Evolutionary conservation across 768 basidiomycete species (phyloP), one percentile per base, ranked within the genome.

Genomic region (Paxillus ammoniavirescens): DNA sequence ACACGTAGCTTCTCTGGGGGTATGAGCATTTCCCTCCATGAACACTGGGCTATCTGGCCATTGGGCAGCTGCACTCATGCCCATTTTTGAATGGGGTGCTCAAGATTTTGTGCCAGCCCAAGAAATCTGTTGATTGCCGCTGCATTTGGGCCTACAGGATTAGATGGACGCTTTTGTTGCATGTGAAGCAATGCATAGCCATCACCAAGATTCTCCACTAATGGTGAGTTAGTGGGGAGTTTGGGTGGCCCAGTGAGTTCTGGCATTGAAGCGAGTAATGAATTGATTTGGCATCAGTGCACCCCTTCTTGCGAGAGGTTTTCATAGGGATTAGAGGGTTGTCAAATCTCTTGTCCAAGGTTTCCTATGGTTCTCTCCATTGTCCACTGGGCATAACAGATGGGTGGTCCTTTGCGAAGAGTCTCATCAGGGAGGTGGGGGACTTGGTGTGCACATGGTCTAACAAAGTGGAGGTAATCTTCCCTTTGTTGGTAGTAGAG

Each of bases 281-380:
- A 42, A 38, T 63, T 63, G 18, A 53, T 31, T 49, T 70, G 68
- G 13, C 49, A 59, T 10, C 54, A 52, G 0, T 50, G 53, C 9
- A 71, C 30, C 8, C 58, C 66, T 13, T 35, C 33, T 38, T 68
- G 50, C 4, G 67, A 38, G 2, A 72, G 53, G 44, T 71, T 71
- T 6, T 57, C 60, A 47, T 56, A 71, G 1, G 62, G 55, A 21
- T 72, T 61, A 3, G 59, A 62, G 4, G 47, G 64, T 36, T 65
- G 64, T 14, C 47, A 38, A 45, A 74, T 35, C 33, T 35, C 33
- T 35, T 35, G 33, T 35, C 33, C 33, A 35, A 35, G 33, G 33
- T 35, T 35, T 35, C 33, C 33, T 35, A 35, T 35, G 2, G 10
- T 35, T 35, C 33, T 35, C 10, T 35, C 33, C 33, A 35, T 35